phyloP scores from a whole-genome alignment of 352 stramenopile species.

The Phytophthora colocasiae region DNA sequence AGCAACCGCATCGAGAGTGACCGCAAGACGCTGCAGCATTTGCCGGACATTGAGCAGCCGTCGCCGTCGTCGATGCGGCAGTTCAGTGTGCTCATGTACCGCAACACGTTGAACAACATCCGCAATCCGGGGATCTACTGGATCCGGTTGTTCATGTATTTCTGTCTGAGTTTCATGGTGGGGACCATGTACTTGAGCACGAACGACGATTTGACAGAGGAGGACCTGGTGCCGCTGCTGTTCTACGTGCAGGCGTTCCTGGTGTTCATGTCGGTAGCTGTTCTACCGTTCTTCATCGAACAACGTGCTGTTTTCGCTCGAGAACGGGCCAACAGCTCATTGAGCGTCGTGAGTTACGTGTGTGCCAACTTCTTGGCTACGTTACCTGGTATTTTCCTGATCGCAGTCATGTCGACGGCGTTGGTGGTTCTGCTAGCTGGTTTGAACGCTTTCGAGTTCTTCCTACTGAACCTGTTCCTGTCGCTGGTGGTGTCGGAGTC shows the following conservation, averaged over 20 bases:
- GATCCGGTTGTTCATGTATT: slow-evolving; percentile 77
- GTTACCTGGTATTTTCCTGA: slow-evolving; percentile 69
- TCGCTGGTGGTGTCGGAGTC: slow-evolving; percentile 80
- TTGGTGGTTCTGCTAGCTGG: slow-evolving; percentile 58
- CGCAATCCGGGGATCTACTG: slow-evolving; percentile 77
- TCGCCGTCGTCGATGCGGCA: slow-evolving; percentile 43
- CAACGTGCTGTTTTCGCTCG: slow-evolving; percentile 70
- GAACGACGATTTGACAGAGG: slow-evolving; percentile 47
- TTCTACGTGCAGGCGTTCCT: slow-evolving; percentile 91
- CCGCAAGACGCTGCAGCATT: slow-evolving; percentile 26
- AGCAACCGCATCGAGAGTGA: slow-evolving; percentile 18
- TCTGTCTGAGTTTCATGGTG: slow-evolving; percentile 71
- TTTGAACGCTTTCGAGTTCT: slow-evolving; percentile 67
- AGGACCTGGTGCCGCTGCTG: slow-evolving; percentile 62
- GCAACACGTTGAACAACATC: slow-evolving; percentile 70
- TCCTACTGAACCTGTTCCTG: slow-evolving; percentile 74
- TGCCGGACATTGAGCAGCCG: slow-evolving; percentile 25
- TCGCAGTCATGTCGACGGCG: slow-evolving; percentile 63
- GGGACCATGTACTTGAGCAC: slow-evolving; percentile 76
- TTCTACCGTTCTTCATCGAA: slow-evolving; percentile 89
- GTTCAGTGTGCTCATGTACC: slow-evolving; percentile 56
- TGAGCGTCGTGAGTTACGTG: slow-evolving; percentile 79
- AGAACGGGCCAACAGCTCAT: slow-evolving; percentile 76
- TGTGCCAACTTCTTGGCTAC: slow-evolving; percentile 72
- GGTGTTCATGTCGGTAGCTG: slow-evolving; percentile 90